These are phyloP conservation scores for Gnomoniopsis smithogilvyi DNA, from an alignment of 2,329 filamentous ascomycete genomes.

Conservation along the genomic window DNA sequence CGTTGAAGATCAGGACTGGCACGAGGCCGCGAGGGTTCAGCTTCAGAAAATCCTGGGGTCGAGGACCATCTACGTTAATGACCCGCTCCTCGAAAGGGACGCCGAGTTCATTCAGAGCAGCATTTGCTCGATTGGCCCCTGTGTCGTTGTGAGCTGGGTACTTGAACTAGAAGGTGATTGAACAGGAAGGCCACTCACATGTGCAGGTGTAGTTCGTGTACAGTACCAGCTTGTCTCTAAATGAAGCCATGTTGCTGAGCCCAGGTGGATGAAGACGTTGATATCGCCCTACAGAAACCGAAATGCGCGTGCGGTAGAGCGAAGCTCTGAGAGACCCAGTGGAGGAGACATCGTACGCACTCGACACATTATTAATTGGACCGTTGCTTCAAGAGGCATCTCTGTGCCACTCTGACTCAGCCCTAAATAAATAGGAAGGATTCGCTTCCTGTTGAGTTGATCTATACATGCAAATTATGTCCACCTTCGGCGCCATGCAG, in stretches of 20 bases:
- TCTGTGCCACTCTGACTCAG: not conserved
- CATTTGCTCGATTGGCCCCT: slow-evolving; percentile 68
- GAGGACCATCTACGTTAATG: slow-evolving; percentile 64
- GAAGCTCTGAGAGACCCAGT: too few relatives aligned
- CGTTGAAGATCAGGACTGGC: slow-evolving; percentile 63
- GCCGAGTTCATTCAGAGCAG: slow-evolving; percentile 60
- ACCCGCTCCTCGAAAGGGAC: slow-evolving; percentile 63
- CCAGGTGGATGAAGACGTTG: too few relatives aligned
- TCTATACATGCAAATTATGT: too few relatives aligned
- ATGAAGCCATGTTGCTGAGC: slow-evolving; percentile 18
- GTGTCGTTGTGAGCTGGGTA: slow-evolving; percentile 6
- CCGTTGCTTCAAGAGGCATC: too few relatives aligned
- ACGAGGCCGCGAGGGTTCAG: slow-evolving; percentile 75
- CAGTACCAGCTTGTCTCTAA: slow-evolving; percentile 51
- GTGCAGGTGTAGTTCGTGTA: slow-evolving; percentile 69
- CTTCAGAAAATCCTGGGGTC: slow-evolving; percentile 67
- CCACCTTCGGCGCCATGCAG: too few relatives aligned
- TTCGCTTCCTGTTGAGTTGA: too few relatives aligned
- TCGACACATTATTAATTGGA: too few relatives aligned
- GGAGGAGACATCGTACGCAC: too few relatives aligned
- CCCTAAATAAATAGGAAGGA: too few relatives aligned
- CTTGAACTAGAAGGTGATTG: not conserved
- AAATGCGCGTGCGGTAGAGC: too few relatives aligned
- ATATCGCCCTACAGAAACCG: too few relatives aligned
- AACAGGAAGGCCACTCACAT: slow-evolving; percentile 36